Conservation (phyloP, 2,329 filamentous ascomycete genomes). For the Phyllosticta citriasiana region DNA sequence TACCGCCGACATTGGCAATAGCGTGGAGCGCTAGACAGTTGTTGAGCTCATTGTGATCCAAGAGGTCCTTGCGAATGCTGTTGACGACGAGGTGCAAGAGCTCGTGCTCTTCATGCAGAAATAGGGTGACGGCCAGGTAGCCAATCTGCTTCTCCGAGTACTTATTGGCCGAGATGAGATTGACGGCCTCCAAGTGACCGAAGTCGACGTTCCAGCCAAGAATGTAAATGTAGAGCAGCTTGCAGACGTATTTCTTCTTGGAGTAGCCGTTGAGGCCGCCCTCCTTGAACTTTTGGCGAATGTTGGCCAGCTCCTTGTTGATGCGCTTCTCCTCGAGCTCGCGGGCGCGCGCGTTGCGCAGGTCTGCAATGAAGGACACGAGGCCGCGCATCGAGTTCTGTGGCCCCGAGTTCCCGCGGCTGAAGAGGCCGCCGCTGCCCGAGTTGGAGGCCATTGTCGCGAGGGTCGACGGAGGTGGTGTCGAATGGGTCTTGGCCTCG, state of each 20-base stretch:
- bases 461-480: neutral
- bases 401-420: slow-evolving; percentile 32
- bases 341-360: slow-evolving; percentile 86
- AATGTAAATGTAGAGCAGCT: slow-evolving; percentile 98
- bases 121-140: slow-evolving; percentile 92
- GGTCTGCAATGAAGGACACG: slow-evolving; percentile 95
- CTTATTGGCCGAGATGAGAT: slow-evolving; percentile 90
- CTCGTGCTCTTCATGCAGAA: slow-evolving; percentile 95
- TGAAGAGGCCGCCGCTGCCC: slow-evolving; percentile 30
- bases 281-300: slow-evolving; percentile 96
- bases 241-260: slow-evolving; percentile 99
- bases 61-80: slow-evolving; percentile 90
- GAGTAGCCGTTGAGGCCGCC: slow-evolving; percentile 90
- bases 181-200: slow-evolving; percentile 94
- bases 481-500: slow-evolving; percentile 6
- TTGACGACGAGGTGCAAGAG: slow-evolving; percentile 93
- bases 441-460: slow-evolving; percentile 25
- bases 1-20: slow-evolving; percentile 92
- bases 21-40: slow-evolving; percentile 95
- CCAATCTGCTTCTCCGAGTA: slow-evolving; percentile 99
- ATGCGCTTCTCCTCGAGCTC: slow-evolving; percentile 98
- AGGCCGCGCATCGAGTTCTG: slow-evolving; percentile 42
- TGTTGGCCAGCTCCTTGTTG: slow-evolving; percentile 98
- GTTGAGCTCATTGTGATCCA: slow-evolving; percentile 93
- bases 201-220: slow-evolving; percentile 99